Base-by-base conservation (phyloP, 768 basidiomycete species). In the Psilocybe tampanensis region DNA sequence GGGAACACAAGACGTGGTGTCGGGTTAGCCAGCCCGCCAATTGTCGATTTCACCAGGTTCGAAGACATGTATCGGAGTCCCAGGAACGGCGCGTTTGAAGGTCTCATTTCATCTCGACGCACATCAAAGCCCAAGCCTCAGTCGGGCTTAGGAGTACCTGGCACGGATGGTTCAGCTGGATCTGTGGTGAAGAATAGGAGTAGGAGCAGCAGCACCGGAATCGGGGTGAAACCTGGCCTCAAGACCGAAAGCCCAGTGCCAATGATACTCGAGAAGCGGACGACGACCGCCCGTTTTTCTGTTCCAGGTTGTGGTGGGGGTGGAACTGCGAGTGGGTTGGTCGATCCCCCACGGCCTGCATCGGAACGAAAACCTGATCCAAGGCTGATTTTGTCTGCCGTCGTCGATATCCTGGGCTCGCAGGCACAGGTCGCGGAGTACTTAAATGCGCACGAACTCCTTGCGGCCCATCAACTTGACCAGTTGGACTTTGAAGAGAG, bases 41-140 rank as follows among this genome's bases (percentile, higher is more conserved):
- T 70, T 22, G 57, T 67, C 13, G 69, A 70, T 50, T 70, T 68
- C 51, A 68, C 64, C 3, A 51, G 47, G 19, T 70, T 68, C 43
- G 67, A 65, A 24, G 66, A 68, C 21, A 65, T 58, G 18, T 70
- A 65, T 49, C 66, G 65, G 17, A 62, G 58, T 2, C 62, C 66
- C 22, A 54, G 67, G 22, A 58, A 39, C 5, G 59, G 59, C 19
- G 39, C 36, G 8, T 64, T 64, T 18, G 64, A 66, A 43, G 64
- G 64, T 12, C 52, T 65, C 17, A 41, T 61, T 18, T 32, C 33
- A 29, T 29, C 29, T 8, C 19, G 3, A 44, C 47, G 51, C 44
- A 50, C 51, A 11, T 51, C 50, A 1, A 59, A 42, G 52, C 26
- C 53, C 36, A 21, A 34, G 29, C 22, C 43, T 51, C 24, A 36